Percentiles rank a stretch among this genome's conserved stretches.
Evolutionary conservation across 2,329 filamentous ascomycete genomes (phyloP).

Genomic region (Talaromyces atroroseus): DNA sequence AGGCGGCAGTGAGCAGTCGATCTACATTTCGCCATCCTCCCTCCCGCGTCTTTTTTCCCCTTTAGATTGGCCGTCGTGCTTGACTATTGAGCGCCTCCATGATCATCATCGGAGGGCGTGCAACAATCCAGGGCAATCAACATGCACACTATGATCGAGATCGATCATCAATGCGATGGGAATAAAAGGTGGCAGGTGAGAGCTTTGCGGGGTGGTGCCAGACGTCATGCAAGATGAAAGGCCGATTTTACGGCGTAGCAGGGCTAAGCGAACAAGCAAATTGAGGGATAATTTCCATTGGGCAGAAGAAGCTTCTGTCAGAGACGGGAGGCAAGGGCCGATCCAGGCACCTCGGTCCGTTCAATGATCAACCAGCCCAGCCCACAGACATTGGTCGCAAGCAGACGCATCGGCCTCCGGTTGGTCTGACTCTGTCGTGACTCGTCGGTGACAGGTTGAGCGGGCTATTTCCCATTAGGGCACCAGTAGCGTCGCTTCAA

Average conservation of each 20-base stretch:
- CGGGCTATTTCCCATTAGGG: conserved; percentile 1
- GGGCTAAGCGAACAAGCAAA: conserved; percentile 6
- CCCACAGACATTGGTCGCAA: conserved; percentile 1
- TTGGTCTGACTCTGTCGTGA: conserved; percentile 1
- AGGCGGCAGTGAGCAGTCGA: conserved; percentile 1
- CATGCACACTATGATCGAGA: background rate
- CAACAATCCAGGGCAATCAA: background rate
- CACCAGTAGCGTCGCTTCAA: background rate
- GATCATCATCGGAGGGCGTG: background rate
- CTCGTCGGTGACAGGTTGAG: conserved; percentile 5
- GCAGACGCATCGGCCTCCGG: conserved; percentile 1
- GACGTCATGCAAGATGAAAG: conserved; percentile 7
- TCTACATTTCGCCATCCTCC: background rate
- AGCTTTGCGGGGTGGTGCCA: conserved; percentile 10
- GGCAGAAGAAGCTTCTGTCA: conserved; percentile 12
- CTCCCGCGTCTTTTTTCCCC: background rate
- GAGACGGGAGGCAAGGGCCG: conserved; percentile 20
- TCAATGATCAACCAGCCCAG: conserved; percentile 11
- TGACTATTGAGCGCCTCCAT: background rate
- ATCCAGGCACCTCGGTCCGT: conserved; percentile 16
- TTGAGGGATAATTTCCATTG: conserved; percentile 3
- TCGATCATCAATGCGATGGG: conserved; percentile 1
- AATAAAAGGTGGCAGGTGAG: background rate
- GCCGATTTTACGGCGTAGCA: conserved; percentile 10
- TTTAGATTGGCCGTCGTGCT: background rate